Evolutionary conservation across 1,139 yeast species (phyloP).

Genomic region (Komagataea norvegica): DNA sequence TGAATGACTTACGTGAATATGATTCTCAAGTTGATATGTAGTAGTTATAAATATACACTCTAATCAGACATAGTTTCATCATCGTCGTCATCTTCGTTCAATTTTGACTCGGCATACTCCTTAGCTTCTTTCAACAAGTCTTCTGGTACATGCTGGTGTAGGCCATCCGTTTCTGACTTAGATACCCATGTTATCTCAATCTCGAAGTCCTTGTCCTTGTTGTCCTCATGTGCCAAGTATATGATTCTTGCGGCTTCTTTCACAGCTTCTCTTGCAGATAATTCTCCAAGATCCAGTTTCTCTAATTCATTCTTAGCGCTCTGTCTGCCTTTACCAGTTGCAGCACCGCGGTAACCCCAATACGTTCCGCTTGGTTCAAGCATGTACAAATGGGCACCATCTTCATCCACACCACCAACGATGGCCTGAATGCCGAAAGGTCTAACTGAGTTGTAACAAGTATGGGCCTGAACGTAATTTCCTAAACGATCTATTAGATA

Average conservation of each 20-base stretch:
- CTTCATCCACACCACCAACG: slow-evolving; percentile 86
- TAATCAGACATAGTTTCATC: slow-evolving; percentile 32
- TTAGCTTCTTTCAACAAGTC: slow-evolving; percentile 78
- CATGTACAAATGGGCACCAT: slow-evolving; percentile 92
- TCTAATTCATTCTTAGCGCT: slow-evolving; percentile 94
- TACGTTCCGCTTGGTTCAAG: slow-evolving; percentile 94
- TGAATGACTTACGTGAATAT: too few species aligned
- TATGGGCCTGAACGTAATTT: slow-evolving; percentile 90
- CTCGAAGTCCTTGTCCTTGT: slow-evolving; percentile 95
- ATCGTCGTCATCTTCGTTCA: slow-evolving; percentile 65
- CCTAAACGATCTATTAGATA: slow-evolving; percentile 86
- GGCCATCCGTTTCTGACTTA: slow-evolving; percentile 68
- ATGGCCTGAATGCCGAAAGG: slow-evolving; percentile 94
- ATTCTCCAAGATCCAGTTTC: slow-evolving; percentile 68
- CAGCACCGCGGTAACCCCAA: slow-evolving; percentile 98
- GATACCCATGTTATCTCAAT: slow-evolving; percentile 91
- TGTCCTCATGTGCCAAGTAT: slow-evolving; percentile 93
- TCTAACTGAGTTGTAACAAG: slow-evolving; percentile 93
- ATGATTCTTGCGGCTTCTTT: slow-evolving; percentile 92
- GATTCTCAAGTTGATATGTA: too few species aligned
- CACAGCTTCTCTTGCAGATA: slow-evolving; percentile 77
- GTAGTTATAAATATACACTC: too few species aligned
- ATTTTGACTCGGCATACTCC: slow-evolving; percentile 74
- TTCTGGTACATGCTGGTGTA: slow-evolving; percentile 74
- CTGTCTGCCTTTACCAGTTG: slow-evolving; percentile 97